Evolutionary conservation across 2,329 filamentous ascomycete species (phyloP).

Genomic region (Pseudogymnoascus sp.): DNA sequence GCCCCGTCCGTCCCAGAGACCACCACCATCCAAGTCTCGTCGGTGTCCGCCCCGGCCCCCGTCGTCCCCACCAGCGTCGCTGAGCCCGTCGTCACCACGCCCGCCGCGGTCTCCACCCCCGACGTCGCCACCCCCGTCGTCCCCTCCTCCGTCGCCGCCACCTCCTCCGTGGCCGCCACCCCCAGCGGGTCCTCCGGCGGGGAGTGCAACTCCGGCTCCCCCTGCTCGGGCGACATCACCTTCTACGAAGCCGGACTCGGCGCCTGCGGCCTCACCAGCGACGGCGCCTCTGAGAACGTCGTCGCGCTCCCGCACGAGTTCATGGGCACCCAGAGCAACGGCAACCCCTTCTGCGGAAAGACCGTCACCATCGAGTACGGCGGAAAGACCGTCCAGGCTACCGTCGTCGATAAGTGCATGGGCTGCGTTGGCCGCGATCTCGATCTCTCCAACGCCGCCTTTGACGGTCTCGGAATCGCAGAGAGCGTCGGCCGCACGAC

Average conservation of each 20-base stretch:
- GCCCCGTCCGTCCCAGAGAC: constrained; percentile 8
- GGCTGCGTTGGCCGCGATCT: constrained; percentile 52
- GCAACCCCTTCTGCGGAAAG: constrained; percentile 64
- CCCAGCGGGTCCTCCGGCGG: constrained; percentile 20
- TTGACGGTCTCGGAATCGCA: constrained; percentile 43
- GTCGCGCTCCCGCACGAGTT: constrained; percentile 60
- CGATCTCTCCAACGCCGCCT: constrained; percentile 54
- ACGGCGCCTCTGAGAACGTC: constrained; percentile 49
- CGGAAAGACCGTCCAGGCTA: constrained; percentile 52
- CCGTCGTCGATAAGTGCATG: constrained; percentile 68
- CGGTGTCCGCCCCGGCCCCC: neutral
- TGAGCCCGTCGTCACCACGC: neutral
- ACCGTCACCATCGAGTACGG: constrained; percentile 56
- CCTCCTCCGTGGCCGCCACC: constrained; percentile 16
- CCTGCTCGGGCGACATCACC: constrained; percentile 59
- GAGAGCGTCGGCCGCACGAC: constrained; percentile 37
- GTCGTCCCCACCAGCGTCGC: neutral
- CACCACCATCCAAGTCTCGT: constrained; percentile 12
- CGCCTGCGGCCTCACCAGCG: constrained; percentile 59
- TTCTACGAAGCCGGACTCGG: constrained; percentile 66
- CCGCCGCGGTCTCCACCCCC: constrained; percentile 12
- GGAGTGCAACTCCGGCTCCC: constrained; percentile 28
- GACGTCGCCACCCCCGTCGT: constrained; percentile 10
- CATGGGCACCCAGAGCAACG: constrained; percentile 59
- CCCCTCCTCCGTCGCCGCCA: neutral